Evolutionary conservation across 257 asterid genomes (phyloP).

Genomic region (Sherardia arvensis): DNA sequence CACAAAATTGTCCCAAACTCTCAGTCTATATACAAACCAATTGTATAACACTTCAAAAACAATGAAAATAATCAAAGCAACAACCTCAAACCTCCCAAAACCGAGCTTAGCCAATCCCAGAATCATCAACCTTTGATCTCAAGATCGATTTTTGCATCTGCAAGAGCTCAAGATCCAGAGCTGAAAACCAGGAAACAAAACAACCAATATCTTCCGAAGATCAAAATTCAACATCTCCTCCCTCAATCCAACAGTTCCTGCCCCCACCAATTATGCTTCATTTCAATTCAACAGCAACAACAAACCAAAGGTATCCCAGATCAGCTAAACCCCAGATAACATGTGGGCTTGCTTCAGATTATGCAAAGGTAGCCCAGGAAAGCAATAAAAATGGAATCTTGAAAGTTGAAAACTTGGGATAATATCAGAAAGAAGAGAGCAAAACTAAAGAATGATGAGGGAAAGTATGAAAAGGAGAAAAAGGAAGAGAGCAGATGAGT

Average conservation of each 20-base stretch:
- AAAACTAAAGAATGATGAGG: slow-evolving; percentile 57
- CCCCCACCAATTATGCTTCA: not conserved
- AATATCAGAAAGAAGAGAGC: slow-evolving; percentile 3
- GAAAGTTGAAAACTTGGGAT: slow-evolving; percentile 6
- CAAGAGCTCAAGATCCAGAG: slow-evolving; percentile 49
- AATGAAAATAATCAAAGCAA: slow-evolving; percentile 10
- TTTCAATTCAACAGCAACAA: slow-evolving; percentile 14
- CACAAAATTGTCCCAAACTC: slow-evolving; percentile 24
- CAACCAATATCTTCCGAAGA: slow-evolving; percentile 6
- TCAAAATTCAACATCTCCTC: slow-evolving; percentile 14
- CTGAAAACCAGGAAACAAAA: not conserved
- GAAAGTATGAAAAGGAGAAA: slow-evolving; percentile 73
- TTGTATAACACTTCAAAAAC: slow-evolving; percentile 13
- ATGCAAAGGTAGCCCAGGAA: slow-evolving; percentile 11
- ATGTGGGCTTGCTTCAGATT: slow-evolving; percentile 25
- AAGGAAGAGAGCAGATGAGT: slow-evolving; percentile 54
- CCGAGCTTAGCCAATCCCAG: slow-evolving; percentile 57
- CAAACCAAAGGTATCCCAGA: slow-evolving; percentile 31
- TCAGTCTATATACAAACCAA: slow-evolving; percentile 31
- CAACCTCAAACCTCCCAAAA: slow-evolving; percentile 20
- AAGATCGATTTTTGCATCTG: slow-evolving; percentile 40
- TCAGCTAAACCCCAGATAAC: slow-evolving; percentile 23
- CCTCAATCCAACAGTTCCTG: slow-evolving; percentile 26
- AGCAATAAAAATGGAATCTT: slow-evolving; percentile 18
- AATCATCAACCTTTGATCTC: slow-evolving; percentile 47